These are phyloP conservation scores for Rhododendron molle DNA, from an alignment of 148 eudicot genomes.

Conservation along the genomic window DNA sequence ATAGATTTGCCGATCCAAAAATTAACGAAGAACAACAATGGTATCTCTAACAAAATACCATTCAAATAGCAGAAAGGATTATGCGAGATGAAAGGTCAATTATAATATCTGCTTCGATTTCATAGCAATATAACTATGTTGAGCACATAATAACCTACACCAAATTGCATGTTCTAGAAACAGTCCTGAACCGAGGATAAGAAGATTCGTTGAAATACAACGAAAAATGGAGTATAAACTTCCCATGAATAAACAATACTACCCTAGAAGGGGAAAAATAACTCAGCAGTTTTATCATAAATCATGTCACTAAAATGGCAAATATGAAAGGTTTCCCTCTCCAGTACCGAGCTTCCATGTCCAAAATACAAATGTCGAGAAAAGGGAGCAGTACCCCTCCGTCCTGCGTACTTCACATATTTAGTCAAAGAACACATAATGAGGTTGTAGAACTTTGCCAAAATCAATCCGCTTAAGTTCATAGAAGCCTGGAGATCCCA, in stretches of 20 bases:
- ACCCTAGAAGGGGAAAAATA: neutral
- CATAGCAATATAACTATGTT: neutral
- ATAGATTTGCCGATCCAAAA: neutral
- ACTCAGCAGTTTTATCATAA: neutral
- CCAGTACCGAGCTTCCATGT: neutral
- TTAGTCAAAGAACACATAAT: neutral
- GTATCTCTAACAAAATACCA: neutral
- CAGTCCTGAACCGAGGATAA: neutral
- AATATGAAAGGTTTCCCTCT: neutral
- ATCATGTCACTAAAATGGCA: neutral
- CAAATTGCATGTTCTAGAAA: neutral
- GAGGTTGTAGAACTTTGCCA: neutral
- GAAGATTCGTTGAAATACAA: neutral
- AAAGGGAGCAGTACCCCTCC: neutral
- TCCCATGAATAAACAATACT: neutral
- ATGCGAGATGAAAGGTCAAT: neutral
- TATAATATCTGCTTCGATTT: neutral
- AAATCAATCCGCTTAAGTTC: neutral
- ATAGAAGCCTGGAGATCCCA: neutral
- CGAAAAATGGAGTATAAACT: neutral
- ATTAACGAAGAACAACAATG: neutral
- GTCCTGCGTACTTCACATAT: neutral
- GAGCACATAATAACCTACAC: neutral
- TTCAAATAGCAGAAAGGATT: neutral
- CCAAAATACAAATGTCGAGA: neutral